These are phyloP conservation scores for Detonula confervacea DNA, from an alignment of 352 stramenopile species.

Conservation along the genomic window DNA sequence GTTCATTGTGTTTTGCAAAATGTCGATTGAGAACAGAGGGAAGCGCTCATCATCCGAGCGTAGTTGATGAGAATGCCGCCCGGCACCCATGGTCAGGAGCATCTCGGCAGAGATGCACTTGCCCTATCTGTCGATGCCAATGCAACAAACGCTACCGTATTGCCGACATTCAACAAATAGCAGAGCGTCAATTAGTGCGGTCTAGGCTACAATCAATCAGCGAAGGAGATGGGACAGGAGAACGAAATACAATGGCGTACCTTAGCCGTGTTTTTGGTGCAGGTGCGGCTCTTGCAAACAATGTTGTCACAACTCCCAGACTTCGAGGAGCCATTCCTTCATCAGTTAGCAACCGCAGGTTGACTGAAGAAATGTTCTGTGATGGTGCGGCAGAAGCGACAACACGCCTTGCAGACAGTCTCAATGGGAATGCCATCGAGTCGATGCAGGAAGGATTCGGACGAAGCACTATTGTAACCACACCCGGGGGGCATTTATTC, in stretches of 20 bases:
- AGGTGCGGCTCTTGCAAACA: neutral
- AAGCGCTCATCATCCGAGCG: neutral
- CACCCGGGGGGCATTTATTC: neutral
- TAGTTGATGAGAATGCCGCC: neutral
- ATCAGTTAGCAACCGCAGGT: no score
- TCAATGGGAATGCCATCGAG: neutral
- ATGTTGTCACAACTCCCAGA: neutral
- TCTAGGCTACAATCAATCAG: neutral
- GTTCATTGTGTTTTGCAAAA: neutral
- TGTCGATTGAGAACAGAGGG: neutral
- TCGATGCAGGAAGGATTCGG: neutral
- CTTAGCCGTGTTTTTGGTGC: neutral
- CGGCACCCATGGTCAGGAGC: neutral
- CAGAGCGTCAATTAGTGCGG: neutral
- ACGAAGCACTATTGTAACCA: neutral
- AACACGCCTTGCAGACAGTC: neutral
- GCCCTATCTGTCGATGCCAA: neutral
- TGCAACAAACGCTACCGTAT: neutral
- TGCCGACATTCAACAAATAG: neutral
- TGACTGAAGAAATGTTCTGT: neutral
- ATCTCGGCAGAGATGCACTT: neutral
- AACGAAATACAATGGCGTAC: neutral
- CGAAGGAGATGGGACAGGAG: neutral
- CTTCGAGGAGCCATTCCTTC: neutral
- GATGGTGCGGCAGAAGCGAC: neutral